Base-by-base conservation (phyloP, 176 grass and related monocot genomes). In the Neostapfia colusana region DNA sequence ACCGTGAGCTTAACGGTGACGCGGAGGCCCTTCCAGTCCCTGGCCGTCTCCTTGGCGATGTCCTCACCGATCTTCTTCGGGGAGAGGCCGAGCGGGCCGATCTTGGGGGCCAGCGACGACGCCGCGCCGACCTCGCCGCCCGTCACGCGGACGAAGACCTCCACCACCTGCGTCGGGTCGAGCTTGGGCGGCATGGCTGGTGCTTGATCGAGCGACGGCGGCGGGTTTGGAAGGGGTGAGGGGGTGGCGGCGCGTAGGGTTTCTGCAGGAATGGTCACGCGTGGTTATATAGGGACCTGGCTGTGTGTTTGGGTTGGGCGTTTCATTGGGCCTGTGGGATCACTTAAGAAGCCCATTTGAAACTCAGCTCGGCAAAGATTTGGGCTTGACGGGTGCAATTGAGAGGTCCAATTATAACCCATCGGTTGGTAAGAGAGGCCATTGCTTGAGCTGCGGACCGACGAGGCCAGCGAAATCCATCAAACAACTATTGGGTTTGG, bases 51-150 rank as follows among this genome's bases (percentile, higher is more conserved):
- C 88, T 97, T 97, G 55, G 93, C 93, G 63, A 97, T 93, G 86
- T 93, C 93, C 81, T 97, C 90, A 49, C 93, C 93, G 61, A 93
- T 87, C 82, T 97, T 97, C 93, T 97, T 97, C 7, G 93, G 93
- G 69, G 93, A 97, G 64, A 97, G 93, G 43, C 93, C 93, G 65
- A 97, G 83, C 0, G 93, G 93, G 0, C 93, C 93, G 82, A 97
- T 97, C 82, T 97, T 93, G 6, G 91, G 94, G 8, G 91, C 94
- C 1, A 97, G 79, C 14, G 94, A 97, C 6, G 88, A 91, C 24
- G 94, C 94, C 24, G 91, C 94, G 13, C 94, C 94, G 0, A 97
- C 94, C 72, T 97, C 94, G 6, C 94, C 94, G 18, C 94, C 94
- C 24, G 94, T 97, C 13, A 93, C 94, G 6, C 94, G 88, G 81